Conservation (phyloP, 257 asterid species). For the Salvia rosmarinus region DNA sequence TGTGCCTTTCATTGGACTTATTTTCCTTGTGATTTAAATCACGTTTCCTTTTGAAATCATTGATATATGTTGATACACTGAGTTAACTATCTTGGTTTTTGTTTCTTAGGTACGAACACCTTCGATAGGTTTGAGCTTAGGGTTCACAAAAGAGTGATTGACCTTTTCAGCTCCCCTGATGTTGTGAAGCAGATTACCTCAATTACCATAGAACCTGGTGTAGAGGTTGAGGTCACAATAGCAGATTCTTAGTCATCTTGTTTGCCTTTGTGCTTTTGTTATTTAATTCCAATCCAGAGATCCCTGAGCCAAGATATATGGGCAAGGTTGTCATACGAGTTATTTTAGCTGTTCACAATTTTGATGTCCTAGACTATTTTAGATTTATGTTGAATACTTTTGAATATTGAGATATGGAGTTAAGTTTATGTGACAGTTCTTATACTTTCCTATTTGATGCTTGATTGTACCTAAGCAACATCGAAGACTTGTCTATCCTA, state of each 20-base stretch:
- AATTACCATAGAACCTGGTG: conserved; percentile 68
- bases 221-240: conserved; percentile 65
- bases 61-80: neutral
- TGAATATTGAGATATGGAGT: conserved; percentile 2
- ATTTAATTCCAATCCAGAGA: neutral
- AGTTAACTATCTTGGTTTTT: neutral
- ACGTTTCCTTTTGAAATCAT: neutral
- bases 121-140: conserved; percentile 63
- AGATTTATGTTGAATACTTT: conserved; percentile 24
- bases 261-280: conserved; percentile 24
- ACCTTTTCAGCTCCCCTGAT: conserved; percentile 69
- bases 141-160: conserved; percentile 67
- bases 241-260: conserved; percentile 48
- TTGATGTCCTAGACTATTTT: conserved; percentile 37
- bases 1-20: neutral
- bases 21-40: neutral
- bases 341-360: conserved; percentile 27
- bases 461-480: neutral
- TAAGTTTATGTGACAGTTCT: neutral
- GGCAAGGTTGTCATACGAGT: conserved; percentile 30
- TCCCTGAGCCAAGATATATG: conserved; percentile 21
- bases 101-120: conserved; percentile 54
- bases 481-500: too few species aligned
- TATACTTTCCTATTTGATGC: neutral
- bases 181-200: conserved; percentile 78